A percentile compares a stretch with the other conserved stretches of the same genome.
phyloP scores from a whole-genome alignment of 2,329 filamentous ascomycete genomes.

The Penicillium rolfsii region DNA sequence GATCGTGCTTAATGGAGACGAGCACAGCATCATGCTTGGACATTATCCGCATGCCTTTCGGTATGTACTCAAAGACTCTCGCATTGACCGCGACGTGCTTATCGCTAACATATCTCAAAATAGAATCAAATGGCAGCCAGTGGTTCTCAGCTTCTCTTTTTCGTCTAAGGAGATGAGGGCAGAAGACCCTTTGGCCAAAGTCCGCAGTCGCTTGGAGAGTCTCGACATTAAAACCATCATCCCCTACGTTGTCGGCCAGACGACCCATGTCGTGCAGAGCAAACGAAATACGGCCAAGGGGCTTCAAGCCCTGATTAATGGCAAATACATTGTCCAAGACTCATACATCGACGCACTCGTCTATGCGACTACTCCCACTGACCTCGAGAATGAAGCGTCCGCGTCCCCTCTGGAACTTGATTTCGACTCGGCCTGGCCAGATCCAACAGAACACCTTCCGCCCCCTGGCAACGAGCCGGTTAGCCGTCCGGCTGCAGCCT shows the following conservation, averaged over 20 bases:
- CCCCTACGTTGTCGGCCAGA: constrained; percentile 70
- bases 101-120: constrained; percentile 10
- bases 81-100: background rate
- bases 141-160: constrained; percentile 80
- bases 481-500: constrained; percentile 67
- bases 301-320: constrained; percentile 82
- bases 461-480: constrained; percentile 75
- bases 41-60: constrained; percentile 62
- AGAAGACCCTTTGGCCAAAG: constrained; percentile 62
- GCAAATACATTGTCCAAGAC: constrained; percentile 72
- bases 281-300: constrained; percentile 90
- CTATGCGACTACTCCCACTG: constrained; percentile 58
- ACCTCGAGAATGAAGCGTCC: constrained; percentile 56
- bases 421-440: constrained; percentile 78
- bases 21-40: constrained; percentile 72
- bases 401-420: constrained; percentile 71
- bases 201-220: constrained; percentile 71
- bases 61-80: constrained; percentile 26
- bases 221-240: constrained; percentile 85
- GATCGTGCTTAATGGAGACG: constrained; percentile 59
- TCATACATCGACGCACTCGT: constrained; percentile 74
- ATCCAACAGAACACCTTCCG: constrained; percentile 71
- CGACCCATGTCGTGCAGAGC: constrained; percentile 84
- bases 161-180: constrained; percentile 69
- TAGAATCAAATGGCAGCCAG: constrained; percentile 77